Evolutionary conservation across 345 rosid genomes (phyloP), one percentile per base, ranked within the genome.

Genomic region (Pelargonium nanum): DNA sequence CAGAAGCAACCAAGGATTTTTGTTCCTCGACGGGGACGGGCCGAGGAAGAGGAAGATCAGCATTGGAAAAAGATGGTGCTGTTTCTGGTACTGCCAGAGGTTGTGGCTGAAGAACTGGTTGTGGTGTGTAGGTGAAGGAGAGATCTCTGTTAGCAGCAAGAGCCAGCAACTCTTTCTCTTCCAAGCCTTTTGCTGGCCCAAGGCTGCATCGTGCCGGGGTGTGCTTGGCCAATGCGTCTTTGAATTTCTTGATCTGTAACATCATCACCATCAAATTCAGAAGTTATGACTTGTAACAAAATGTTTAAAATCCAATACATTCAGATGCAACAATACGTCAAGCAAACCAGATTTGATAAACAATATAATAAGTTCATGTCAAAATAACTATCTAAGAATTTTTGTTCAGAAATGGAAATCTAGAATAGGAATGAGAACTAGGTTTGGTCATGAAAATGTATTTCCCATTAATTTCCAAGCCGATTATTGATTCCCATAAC

Each of bases 131-230:
- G 56, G 66, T 81, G 74, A 93, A 93, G 80, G 78, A 74, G 8
- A 93, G 85, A 24, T 87, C 97, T 74, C 66, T 89, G 74, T 93
- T 89, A 20, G 96, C 68, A 12, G 69, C 68, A 44, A 57, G 20
- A 22, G 55, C 66, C 61, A 58, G 1, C 0, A 85, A 67, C 55
- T 83, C 85, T 9, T 69, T 69, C 0, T 77, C 77, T 1, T 81
- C 78, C 51, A 86, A 68, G 12, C 89, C 93, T 60, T 78, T 81
- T 3, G 89, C 77, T 1, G 80, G 73, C 0, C 77, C 83, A 0
- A 77, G 73, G 32, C 82, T 74, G 25, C 77, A 67, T 20, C 80
- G 56, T 19, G 81, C 81, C 0, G 59, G 21, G 5, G 82, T 77
- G 32, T 86, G 65, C 76, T 83, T 86, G 0, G 64, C 80, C 64